These are phyloP conservation scores for Pilasporangium apinafurcum DNA, from an alignment of 352 stramenopile genomes.

Conservation along the genomic window DNA sequence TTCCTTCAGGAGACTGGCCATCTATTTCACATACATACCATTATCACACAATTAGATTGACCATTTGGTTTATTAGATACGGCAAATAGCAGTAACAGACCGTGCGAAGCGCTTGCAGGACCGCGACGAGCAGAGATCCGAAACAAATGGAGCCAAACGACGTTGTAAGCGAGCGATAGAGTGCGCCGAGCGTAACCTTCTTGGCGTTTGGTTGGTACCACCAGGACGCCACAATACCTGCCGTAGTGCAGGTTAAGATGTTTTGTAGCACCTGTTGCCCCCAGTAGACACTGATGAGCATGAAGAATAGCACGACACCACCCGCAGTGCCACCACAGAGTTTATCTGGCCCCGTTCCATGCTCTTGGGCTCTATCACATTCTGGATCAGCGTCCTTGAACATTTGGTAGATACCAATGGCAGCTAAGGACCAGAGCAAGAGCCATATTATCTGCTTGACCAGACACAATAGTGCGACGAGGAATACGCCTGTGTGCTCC, in stretches of 20 bases:
- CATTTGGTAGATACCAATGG: conserved; percentile 66
- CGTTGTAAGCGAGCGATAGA: conserved; percentile 78
- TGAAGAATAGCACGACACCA: conserved; percentile 65
- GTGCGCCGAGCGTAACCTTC: conserved; percentile 50
- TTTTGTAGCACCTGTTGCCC: conserved; percentile 83
- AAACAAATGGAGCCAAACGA: conserved; percentile 81
- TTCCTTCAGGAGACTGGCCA: conserved; percentile 58
- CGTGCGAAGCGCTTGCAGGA: conserved; percentile 76
- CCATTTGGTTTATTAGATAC: too few relatives aligned
- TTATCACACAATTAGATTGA: not conserved
- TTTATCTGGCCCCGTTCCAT: conserved; percentile 18
- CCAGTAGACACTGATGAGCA: conserved; percentile 83
- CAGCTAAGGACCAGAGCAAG: conserved; percentile 56
- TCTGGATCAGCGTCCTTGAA: conserved; percentile 59
- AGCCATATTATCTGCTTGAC: conserved; percentile 76
- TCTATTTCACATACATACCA: conserved; percentile 16
- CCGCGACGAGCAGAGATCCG: conserved; percentile 81
- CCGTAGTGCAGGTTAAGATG: conserved; percentile 74
- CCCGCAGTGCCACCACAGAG: conserved; percentile 57
- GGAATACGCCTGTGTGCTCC: conserved; percentile 55
- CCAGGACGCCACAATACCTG: conserved; percentile 75
- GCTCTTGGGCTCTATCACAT: conserved; percentile 41
- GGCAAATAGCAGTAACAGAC: conserved; percentile 10
- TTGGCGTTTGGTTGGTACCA: conserved; percentile 71
- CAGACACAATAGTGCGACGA: conserved; percentile 55